Percentiles rank a stretch among this genome's conserved stretches.
These are phyloP conservation scores for Populus pruinosa DNA, from an alignment of 345 rosid species.

Conservation along the genomic window DNA sequence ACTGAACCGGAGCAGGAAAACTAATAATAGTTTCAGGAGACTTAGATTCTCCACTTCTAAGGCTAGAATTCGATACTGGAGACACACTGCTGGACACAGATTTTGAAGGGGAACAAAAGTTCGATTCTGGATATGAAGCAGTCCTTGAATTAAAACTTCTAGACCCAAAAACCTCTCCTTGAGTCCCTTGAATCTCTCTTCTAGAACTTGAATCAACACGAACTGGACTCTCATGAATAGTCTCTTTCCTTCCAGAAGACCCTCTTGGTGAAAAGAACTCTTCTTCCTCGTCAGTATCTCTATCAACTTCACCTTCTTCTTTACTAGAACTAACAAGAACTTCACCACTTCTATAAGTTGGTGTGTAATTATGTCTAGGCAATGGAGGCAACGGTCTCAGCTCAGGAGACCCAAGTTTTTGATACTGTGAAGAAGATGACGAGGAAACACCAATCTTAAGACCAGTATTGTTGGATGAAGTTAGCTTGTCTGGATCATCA, in stretches of 20 bases:
- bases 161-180: constrained; percentile 42
- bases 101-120: constrained; percentile 49
- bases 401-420: constrained; percentile 82
- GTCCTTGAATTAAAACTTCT: constrained; percentile 61
- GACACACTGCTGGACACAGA: constrained; percentile 46
- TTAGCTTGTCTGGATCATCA: constrained; percentile 29
- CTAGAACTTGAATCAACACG: constrained; percentile 46
- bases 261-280: constrained; percentile 82
- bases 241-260: constrained; percentile 60
- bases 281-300: constrained; percentile 52
- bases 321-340: constrained; percentile 27
- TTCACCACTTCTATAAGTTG: constrained; percentile 39
- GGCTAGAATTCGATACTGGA: constrained; percentile 36
- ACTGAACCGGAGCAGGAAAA: constrained; percentile 24
- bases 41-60: constrained; percentile 35
- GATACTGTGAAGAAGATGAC: constrained; percentile 34
- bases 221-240: constrained; percentile 21
- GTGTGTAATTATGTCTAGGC: constrained; percentile 49
- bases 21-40: constrained; percentile 39
- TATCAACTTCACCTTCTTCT: constrained; percentile 22
- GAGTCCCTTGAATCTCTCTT: constrained; percentile 29
- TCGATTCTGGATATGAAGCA: constrained; percentile 54
- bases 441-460: constrained; percentile 45
- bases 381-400: constrained; percentile 86
- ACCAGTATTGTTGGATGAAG: constrained; percentile 30